Evolutionary conservation across 352 stramenopile genomes (phyloP).

Genomic region (Globisporangium carolinianum): DNA sequence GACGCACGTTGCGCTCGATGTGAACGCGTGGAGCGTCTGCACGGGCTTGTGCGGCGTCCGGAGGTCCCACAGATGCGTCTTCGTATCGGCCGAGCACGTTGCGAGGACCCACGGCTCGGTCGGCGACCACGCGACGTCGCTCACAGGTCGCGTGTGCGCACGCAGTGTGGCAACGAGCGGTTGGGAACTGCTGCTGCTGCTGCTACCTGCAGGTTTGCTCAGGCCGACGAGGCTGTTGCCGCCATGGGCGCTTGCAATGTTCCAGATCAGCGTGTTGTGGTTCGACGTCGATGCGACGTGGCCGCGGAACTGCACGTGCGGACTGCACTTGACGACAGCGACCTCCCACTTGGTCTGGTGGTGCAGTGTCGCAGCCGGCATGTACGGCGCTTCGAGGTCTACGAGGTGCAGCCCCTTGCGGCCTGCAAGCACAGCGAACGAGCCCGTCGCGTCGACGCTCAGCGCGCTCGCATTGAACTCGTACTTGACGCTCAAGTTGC

Average conservation of each 20-base stretch:
- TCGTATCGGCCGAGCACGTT: constrained; percentile 72
- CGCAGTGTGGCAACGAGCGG: constrained; percentile 69
- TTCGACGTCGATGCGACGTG: constrained; percentile 76
- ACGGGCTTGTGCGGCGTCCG: constrained; percentile 61
- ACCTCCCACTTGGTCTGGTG: constrained; percentile 82
- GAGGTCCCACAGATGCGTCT: constrained; percentile 78
- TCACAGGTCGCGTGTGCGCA: constrained; percentile 68
- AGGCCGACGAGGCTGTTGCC: constrained; percentile 2
- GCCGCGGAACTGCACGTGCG: constrained; percentile 51
- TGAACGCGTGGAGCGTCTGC: constrained; percentile 64
- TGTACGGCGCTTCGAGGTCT: constrained; percentile 60
- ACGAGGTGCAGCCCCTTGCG: constrained; percentile 68
- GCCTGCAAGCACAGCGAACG: constrained; percentile 54
- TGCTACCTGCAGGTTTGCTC: constrained; percentile 8
- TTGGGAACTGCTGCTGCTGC: constrained; percentile 11
- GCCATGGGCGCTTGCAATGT: constrained; percentile 30
- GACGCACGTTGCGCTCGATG: constrained; percentile 58
- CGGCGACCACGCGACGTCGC: constrained; percentile 69
- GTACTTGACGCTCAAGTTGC: constrained; percentile 49
- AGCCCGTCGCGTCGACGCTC: constrained; percentile 66
- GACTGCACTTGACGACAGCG: constrained; percentile 74
- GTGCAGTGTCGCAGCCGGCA: constrained; percentile 48
- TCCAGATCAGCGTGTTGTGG: constrained; percentile 78
- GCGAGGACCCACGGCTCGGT: constrained; percentile 66
- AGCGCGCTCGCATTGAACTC: constrained; percentile 64